Conservation (phyloP, 495 filamentous ascomycete genomes). For the Margaritispora aquatica region DNA sequence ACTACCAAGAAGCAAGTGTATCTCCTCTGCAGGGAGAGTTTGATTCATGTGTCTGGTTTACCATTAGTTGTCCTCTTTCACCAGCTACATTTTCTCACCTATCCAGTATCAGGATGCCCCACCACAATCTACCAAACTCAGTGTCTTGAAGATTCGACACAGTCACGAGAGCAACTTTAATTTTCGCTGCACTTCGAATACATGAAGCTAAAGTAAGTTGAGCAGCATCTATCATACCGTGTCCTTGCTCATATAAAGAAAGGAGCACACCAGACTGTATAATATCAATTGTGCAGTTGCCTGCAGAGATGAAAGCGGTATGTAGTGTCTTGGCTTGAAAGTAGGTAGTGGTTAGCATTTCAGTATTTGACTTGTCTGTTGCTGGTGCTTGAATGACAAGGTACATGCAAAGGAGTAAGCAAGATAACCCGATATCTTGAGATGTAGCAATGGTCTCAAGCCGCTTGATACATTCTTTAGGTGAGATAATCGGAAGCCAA, state of each 20-base stretch:
- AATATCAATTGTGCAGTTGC: conserved; percentile 23
- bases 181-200: conserved; percentile 22
- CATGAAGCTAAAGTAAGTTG: conserved; percentile 29
- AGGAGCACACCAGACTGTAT: conserved; percentile 28
- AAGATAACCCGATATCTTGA: conserved; percentile 3
- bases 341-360: conserved; percentile 8
- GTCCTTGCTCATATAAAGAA: conserved; percentile 21
- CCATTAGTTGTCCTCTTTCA: background rate
- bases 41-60: conserved; percentile 12
- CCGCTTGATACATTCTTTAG: background rate
- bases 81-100: conserved; percentile 1
- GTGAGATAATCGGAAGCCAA: conserved; percentile 17
- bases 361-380: background rate
- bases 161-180: conserved; percentile 21
- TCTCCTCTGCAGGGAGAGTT: conserved; percentile 6
- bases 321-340: conserved; percentile 8
- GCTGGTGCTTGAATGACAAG: conserved; percentile 3
- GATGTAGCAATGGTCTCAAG: conserved; percentile 1
- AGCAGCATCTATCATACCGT: conserved; percentile 25
- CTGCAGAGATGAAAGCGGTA: conserved; percentile 3
- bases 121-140: conserved; percentile 15
- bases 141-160: conserved; percentile 17
- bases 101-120: conserved; percentile 15
- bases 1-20: conserved; percentile 8
- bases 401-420: conserved; percentile 14